These are phyloP conservation scores for Amanita brunnescens DNA, from an alignment of 768 basidiomycete species.

Conservation along the genomic window DNA sequence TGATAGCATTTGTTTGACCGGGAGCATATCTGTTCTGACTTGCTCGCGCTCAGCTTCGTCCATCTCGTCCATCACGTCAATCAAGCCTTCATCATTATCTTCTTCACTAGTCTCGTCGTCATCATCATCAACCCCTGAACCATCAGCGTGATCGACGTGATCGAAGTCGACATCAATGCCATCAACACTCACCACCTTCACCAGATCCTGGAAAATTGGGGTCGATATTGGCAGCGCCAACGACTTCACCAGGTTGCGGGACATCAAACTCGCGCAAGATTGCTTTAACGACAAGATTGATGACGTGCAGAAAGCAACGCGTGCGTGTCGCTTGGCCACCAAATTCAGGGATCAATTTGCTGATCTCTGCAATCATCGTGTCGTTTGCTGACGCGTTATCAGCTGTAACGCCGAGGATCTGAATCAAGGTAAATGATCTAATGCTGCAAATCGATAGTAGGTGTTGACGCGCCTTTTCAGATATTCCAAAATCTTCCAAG, in stretches of 20 bases:
- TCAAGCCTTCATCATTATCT: constrained; percentile 16
- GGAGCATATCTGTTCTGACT: not conserved
- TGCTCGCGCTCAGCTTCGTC: constrained; percentile 4
- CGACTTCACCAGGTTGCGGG: not conserved
- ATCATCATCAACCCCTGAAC: constrained; percentile 10
- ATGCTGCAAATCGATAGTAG: too few relatives aligned
- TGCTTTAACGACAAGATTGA: constrained; percentile 27
- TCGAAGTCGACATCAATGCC: constrained; percentile 7
- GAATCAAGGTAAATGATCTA: not conserved
- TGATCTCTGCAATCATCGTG: not conserved
- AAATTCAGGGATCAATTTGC: constrained; percentile 13
- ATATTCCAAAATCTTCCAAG: constrained; percentile 12
- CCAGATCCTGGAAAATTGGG: not conserved
- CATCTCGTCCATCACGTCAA: constrained; percentile 16
- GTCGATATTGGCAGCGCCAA: not conserved
- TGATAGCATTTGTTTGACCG: not conserved
- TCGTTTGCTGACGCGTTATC: not conserved
- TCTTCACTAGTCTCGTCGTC: constrained; percentile 9
- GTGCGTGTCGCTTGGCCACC: constrained; percentile 20
- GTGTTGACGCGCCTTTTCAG: not conserved
- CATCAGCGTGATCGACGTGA: constrained; percentile 8
- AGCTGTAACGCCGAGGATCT: not conserved
- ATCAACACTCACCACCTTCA: not conserved
- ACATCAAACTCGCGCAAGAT: constrained; percentile 25
- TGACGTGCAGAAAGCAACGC: constrained; percentile 29